phyloP scores from a whole-genome alignment of 345 rosid genomes.

The Lepidium aucheri region DNA sequence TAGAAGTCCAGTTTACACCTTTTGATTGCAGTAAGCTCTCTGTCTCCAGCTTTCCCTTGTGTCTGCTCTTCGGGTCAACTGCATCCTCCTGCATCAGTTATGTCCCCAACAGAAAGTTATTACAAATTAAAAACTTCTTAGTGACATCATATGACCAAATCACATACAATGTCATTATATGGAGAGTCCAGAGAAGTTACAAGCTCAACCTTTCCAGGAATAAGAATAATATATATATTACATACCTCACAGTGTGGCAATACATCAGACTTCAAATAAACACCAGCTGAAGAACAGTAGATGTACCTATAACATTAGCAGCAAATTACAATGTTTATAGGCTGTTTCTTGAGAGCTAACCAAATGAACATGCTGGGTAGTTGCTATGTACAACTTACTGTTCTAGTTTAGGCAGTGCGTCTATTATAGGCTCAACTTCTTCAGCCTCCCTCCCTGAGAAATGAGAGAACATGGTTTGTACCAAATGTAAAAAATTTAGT shows the following conservation, averaged over 20 bases:
- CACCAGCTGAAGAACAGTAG: conserved; percentile 96
- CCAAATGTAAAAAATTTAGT: neutral
- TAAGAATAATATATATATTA: neutral
- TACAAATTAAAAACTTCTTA: neutral
- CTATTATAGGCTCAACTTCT: conserved; percentile 88
- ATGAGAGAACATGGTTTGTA: conserved; percentile 13
- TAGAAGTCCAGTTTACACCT: conserved; percentile 86
- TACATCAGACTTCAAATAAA: conserved; percentile 79
- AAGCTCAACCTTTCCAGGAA: neutral
- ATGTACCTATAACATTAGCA: conserved; percentile 52
- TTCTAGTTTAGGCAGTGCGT: conserved; percentile 83
- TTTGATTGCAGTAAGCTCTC: conserved; percentile 59
- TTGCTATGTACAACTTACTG: conserved; percentile 46
- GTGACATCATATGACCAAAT: neutral
- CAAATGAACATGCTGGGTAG: neutral
- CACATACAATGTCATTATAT: neutral
- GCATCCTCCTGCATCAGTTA: conserved; percentile 52
- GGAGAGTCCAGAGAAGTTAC: neutral
- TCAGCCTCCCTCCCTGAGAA: conserved; percentile 73
- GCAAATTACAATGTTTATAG: conserved; percentile 3
- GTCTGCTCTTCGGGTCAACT: conserved; percentile 97
- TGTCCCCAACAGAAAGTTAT: neutral
- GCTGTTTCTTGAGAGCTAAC: neutral
- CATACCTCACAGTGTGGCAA: conserved; percentile 81
- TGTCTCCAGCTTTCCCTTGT: conserved; percentile 92